Evolutionary conservation across 148 eudicot genomes (phyloP), one percentile per base, ranked within the genome.

Genomic region (Polygonum aviculare): DNA sequence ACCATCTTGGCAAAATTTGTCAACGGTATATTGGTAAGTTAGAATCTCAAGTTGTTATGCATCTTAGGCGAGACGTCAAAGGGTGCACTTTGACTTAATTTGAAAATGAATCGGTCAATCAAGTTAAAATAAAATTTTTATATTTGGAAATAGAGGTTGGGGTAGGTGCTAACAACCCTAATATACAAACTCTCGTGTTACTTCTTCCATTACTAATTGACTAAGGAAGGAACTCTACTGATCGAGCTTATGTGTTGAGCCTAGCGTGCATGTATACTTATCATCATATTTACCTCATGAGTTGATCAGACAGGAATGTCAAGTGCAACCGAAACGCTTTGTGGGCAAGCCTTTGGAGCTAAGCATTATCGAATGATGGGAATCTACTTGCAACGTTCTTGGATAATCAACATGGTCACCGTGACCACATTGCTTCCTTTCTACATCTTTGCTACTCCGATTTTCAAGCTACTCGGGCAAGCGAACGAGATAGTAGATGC

Each of bases 271-370:
- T 0, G 11, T 6, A 26, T 26, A 1, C 31, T 26, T 10, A 5
- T n/a, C 31, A 26, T 76, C 47, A 7, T 44, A 44, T 6, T 44
- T 44, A 7, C 7, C 9, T 44, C 9, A 44, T 7, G 47, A 44
- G 47, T 44, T 44, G 47, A 44, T 76, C 7, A 78, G 80, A 47
- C 44, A 44, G 80, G 80, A 78, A 78, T 78, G 80, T 70, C 80
- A 41, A 78, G 80, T 26, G 80, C 80, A 72, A 78, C 80, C 6
- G 76, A 78, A 72, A 78, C 80, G 0, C 76, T 78, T 15, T 72
- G 75, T 54, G 80, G 80, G 3, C 80, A 78, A 78, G 76, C 80
- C 1, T 78, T 78, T 78, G 80, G 80, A 72, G 80, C 80, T 6
- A 55, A 59, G 71, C 80, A 78, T 12, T 72, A 71, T 39, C 80